These are phyloP conservation scores for Toxoplasma gondii DNA, from an alignment of 169 alveolate species.

Conservation along the genomic window DNA sequence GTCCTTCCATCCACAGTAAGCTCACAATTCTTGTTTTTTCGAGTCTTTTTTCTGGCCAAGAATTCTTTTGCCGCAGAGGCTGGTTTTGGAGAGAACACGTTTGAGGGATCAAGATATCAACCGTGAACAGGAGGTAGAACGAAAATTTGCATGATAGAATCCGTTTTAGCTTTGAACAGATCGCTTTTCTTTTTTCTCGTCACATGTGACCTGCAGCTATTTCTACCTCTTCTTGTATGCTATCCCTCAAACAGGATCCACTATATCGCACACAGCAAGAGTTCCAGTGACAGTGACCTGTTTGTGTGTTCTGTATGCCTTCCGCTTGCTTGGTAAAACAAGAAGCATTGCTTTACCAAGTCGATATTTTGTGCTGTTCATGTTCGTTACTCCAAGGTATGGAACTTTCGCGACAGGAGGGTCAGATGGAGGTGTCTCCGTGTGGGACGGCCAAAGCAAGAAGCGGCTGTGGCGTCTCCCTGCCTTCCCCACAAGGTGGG, in stretches of 20 bases:
- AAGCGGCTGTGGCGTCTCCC: slow-evolving; percentile 86
- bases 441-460: slow-evolving; percentile 92
- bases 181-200: too few relatives aligned
- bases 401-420: slow-evolving; percentile 95
- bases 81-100: not conserved
- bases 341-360: too few relatives aligned
- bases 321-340: not conserved
- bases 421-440: slow-evolving; percentile 91
- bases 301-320: not conserved
- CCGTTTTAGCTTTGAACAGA: too few relatives aligned
- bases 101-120: too few relatives aligned
- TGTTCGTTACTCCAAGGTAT: slow-evolving; percentile 30
- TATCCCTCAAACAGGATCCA: too few relatives aligned
- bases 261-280: too few relatives aligned
- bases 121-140: too few relatives aligned
- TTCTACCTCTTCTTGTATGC: too few relatives aligned
- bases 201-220: too few relatives aligned
- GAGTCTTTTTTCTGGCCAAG: not conserved
- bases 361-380: too few relatives aligned
- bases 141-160: too few relatives aligned
- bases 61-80: not conserved
- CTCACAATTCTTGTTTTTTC: too few relatives aligned
- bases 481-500: slow-evolving; percentile 64
- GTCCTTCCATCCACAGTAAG: slow-evolving; percentile 87
- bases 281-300: not conserved